These are phyloP conservation scores for Oidiodendron maius DNA, from an alignment of 495 filamentous ascomycete genomes.

Conservation along the genomic window DNA sequence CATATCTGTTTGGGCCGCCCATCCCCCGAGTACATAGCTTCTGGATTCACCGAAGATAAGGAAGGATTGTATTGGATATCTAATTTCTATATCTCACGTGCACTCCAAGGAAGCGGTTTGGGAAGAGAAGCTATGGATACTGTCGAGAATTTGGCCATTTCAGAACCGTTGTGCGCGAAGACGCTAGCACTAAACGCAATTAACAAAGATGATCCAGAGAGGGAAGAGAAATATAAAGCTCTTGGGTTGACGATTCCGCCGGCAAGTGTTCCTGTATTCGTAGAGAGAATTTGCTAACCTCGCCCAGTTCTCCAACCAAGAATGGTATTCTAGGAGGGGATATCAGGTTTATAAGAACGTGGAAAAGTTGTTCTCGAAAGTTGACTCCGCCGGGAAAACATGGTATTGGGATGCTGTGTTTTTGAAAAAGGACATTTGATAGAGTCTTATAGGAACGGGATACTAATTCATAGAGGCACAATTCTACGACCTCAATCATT, in stretches of 20 bases:
- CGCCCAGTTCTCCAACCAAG: conserved; percentile 35
- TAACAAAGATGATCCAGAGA: conserved; percentile 21
- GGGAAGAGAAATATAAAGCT: no score
- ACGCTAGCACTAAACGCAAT: conserved; percentile 29
- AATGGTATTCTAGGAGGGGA: conserved; percentile 55
- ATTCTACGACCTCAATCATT: no score
- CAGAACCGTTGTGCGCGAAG: conserved; percentile 27
- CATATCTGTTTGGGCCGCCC: conserved; percentile 33
- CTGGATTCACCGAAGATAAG: conserved; percentile 20
- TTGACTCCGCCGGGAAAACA: conserved; percentile 11
- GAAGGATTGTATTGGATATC: conserved; percentile 28
- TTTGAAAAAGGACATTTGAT: conserved; percentile 19
- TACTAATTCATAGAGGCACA: no score
- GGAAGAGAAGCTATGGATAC: conserved; percentile 32
- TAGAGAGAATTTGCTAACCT: no score
- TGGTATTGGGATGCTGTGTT: conserved; percentile 12
- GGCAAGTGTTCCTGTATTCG: neutral
- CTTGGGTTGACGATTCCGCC: no score
- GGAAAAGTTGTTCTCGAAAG: conserved; percentile 4
- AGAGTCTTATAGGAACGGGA: no score
- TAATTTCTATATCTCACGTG: conserved; percentile 32
- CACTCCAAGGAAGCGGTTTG: conserved; percentile 29
- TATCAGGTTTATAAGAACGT: conserved; percentile 37
- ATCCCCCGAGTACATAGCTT: no score
- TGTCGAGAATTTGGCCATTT: conserved; percentile 25